Evolutionary conservation across 139 green algal species (phyloP), one percentile per base, ranked within the genome.

Genomic region (Chlorella sp.): DNA sequence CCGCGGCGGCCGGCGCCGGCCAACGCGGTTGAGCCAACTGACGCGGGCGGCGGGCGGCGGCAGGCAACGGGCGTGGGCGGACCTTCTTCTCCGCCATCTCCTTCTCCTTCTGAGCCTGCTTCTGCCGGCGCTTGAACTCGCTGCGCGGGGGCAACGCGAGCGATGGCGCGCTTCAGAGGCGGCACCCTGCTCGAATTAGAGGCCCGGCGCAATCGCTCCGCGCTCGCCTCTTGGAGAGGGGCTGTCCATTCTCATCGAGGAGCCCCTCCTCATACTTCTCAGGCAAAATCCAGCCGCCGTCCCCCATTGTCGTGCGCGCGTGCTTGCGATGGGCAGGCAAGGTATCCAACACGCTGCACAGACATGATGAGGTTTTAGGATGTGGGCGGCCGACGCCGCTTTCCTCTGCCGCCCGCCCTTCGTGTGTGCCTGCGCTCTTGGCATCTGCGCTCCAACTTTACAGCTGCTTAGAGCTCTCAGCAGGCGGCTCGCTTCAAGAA

Each of bases 71-170:
- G 27, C 25, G 27, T 27, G 50, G 12, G 11, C 45, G 19, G 15
- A 94, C 93, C 86, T 93, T 88, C 86, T 97, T 97, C 79, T 96
- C 89, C 15, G 85, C 91, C 73, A 85, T 86, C 82, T 96, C 86
- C 71, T 92, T 91, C 31, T 89, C 91, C 51, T 93, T 86, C 25
- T 86, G 59, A 14, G 86, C 84, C 14, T 86, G 84, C 87, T 97
- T 97, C 72, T 94, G 85, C 3, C 91, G 83, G 61, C 88, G 89
- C 90, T 97, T 97, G 88, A 92, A 97, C 84, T 97, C 92, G 61
- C 92, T 97, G 87, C 82, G 25, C 19, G 45, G 0, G 21, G 19
- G 19, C 5, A 2, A 0, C 43, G 29, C 27, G 36, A 63, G 51
- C 40, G 61, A 25, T 25, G 29, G 23, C 36, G 41, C 5, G 48